A percentile compares a stretch with the other conserved stretches of the same genome.
phyloP scores from a whole-genome alignment of 2,329 filamentous ascomycete species.

The Ceratocystis harringtonii region DNA sequence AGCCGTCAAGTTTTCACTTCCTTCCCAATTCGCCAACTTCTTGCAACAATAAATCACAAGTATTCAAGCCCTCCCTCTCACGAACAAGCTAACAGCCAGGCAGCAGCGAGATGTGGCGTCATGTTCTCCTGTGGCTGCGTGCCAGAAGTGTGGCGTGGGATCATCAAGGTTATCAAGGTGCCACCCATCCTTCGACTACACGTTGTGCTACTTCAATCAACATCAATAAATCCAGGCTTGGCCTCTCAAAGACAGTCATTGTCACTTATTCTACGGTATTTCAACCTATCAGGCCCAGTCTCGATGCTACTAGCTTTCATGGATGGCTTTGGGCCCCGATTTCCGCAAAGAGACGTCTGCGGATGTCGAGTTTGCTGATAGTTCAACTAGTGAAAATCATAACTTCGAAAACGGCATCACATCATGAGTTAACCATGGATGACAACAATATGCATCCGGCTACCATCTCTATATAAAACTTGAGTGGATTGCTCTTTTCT shows the following conservation, averaged over 20 bases:
- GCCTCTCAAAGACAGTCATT: no score
- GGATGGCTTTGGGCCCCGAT: neutral
- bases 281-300: no score
- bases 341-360: neutral
- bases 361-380: neutral
- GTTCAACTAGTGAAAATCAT: neutral
- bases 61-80: neutral
- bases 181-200: neutral
- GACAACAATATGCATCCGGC: neutral
- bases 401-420: neutral
- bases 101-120: neutral
- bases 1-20: neutral
- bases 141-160: neutral
- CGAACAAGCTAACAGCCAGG: neutral
- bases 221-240: neutral
- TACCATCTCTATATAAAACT: neutral
- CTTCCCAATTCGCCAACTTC: neutral
- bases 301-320: neutral
- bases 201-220: neutral
- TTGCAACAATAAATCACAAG: neutral
- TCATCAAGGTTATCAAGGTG: conserved; percentile 1
- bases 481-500: neutral
- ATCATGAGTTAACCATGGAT: neutral
- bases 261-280: neutral
- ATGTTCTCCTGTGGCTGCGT: neutral